A percentile compares a stretch with the other conserved stretches of the same genome.
These are phyloP conservation scores for Xylaria intraflava DNA, from an alignment of 495 filamentous ascomycete genomes.

Conservation along the genomic window DNA sequence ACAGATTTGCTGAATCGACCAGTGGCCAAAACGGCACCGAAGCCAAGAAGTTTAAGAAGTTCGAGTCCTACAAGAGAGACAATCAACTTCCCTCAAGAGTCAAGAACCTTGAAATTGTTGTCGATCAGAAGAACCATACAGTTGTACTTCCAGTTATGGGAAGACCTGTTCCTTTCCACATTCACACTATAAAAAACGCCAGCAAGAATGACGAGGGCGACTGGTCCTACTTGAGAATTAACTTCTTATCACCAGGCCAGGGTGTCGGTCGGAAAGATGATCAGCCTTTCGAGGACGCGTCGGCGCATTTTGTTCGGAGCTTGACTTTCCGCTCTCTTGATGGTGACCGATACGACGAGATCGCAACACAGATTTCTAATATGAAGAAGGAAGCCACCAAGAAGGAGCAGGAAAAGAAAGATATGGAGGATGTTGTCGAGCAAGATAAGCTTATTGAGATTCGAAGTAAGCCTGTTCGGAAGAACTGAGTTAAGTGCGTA, in stretches of 20 bases:
- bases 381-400: slow-evolving; percentile 86
- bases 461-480: slow-evolving; percentile 52
- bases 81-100: slow-evolving; percentile 83
- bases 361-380: slow-evolving; percentile 83
- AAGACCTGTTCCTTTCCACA: slow-evolving; percentile 94
- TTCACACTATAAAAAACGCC: slow-evolving; percentile 97
- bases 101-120: slow-evolving; percentile 76
- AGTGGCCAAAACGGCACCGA: slow-evolving; percentile 82
- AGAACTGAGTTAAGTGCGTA: background rate
- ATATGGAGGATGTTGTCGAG: slow-evolving; percentile 99
- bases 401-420: slow-evolving; percentile 96
- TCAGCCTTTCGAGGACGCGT: slow-evolving; percentile 93
- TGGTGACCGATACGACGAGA: slow-evolving; percentile 76
- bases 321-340: slow-evolving; percentile 90
- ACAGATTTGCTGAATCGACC: slow-evolving; percentile 71
- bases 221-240: slow-evolving; percentile 89
- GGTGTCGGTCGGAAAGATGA: slow-evolving; percentile 98
- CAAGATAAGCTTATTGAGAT: slow-evolving; percentile 95
- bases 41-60: slow-evolving; percentile 95
- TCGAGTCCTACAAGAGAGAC: slow-evolving; percentile 98
- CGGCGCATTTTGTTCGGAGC: slow-evolving; percentile 91
- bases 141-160: slow-evolving; percentile 96
- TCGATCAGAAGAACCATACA: slow-evolving; percentile 84
- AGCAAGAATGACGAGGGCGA: slow-evolving; percentile 94
- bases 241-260: slow-evolving; percentile 94